These are phyloP conservation scores for Metschnikowia anglica DNA, from an alignment of 805 yeast species.

Conservation along the genomic window DNA sequence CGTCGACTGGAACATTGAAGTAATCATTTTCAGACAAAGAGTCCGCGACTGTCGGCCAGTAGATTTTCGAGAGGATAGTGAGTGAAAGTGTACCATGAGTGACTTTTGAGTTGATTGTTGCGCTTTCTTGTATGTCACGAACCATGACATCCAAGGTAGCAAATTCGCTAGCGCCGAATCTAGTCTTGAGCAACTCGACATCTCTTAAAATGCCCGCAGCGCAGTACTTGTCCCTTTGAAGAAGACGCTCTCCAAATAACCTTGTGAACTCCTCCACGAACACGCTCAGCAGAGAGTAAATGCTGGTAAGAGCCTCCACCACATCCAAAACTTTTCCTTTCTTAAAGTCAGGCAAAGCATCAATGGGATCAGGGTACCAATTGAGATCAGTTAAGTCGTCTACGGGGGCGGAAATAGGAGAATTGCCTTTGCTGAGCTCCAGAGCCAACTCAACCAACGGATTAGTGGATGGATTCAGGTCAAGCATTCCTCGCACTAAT, in stretches of 20 bases:
- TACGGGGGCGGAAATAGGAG: conserved; percentile 11
- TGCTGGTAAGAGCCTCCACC: conserved; percentile 67
- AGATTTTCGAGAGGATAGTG: conserved; percentile 68
- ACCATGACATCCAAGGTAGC: conserved; percentile 82
- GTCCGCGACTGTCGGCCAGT: conserved; percentile 68
- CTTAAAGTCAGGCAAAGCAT: conserved; percentile 83
- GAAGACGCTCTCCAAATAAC: conserved; percentile 57
- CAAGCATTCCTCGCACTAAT: conserved; percentile 70
- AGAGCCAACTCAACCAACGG: conserved; percentile 53
- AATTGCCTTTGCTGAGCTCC: conserved; percentile 42
- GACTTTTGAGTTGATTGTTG: conserved; percentile 36
- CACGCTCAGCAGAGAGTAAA: conserved; percentile 66
- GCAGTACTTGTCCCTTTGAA: conserved; percentile 43
- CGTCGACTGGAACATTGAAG: conserved; percentile 54
- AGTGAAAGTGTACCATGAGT: conserved; percentile 42
- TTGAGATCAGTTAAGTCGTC: conserved; percentile 49
- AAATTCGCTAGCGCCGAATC: conserved; percentile 68
- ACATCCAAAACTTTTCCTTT: conserved; percentile 61
- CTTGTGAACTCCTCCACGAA: conserved; percentile 65
- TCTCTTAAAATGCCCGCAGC: conserved; percentile 41
- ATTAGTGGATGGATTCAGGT: conserved; percentile 37
- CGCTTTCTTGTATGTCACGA: conserved; percentile 62
- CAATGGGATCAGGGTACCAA: conserved; percentile 87
- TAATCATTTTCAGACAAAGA: conserved; percentile 28
- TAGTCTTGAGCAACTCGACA: conserved; percentile 53